phyloP scores from a whole-genome alignment of 768 basidiomycete species.

The Xerocomellus amylosporus region DNA sequence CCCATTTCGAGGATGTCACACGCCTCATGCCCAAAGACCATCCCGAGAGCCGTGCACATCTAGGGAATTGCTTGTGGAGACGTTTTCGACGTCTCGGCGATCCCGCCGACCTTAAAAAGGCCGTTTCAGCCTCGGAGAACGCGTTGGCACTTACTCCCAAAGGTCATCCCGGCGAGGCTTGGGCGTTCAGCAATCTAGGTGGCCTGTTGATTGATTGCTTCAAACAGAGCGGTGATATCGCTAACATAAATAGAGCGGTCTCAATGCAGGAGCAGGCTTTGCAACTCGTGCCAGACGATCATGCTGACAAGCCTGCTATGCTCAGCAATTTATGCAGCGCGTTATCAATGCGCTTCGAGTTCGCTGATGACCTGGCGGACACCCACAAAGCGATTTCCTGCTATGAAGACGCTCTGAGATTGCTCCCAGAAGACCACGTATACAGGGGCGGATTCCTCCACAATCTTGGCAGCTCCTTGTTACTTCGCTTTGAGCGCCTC shows the following conservation, averaged over 20 bases:
- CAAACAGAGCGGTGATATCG: neutral
- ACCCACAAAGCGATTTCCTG: constrained; percentile 2
- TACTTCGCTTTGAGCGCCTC: neutral
- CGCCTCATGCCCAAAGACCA: neutral
- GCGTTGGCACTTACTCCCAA: neutral
- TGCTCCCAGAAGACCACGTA: neutral
- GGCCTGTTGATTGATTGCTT: neutral
- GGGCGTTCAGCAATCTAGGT: neutral
- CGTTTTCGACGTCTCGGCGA: neutral
- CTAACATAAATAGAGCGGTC: constrained; percentile 3
- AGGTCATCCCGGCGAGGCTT: neutral
- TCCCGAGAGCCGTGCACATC: neutral
- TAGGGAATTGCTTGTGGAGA: neutral
- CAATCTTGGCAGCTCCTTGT: neutral
- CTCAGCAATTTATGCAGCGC: neutral
- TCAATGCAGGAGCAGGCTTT: neutral
- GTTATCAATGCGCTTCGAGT: constrained; percentile 1
- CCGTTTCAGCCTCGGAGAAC: neutral
- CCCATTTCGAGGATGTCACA: neutral
- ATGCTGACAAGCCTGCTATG: neutral
- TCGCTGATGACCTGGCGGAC: neutral
- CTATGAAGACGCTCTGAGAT: constrained; percentile 1
- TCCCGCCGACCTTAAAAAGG: neutral
- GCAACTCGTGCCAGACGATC: neutral
- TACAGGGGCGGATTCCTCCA: neutral